Conservation (phyloP, 2,329 filamentous ascomycete species). For the Macroventuria anomochaeta region DNA sequence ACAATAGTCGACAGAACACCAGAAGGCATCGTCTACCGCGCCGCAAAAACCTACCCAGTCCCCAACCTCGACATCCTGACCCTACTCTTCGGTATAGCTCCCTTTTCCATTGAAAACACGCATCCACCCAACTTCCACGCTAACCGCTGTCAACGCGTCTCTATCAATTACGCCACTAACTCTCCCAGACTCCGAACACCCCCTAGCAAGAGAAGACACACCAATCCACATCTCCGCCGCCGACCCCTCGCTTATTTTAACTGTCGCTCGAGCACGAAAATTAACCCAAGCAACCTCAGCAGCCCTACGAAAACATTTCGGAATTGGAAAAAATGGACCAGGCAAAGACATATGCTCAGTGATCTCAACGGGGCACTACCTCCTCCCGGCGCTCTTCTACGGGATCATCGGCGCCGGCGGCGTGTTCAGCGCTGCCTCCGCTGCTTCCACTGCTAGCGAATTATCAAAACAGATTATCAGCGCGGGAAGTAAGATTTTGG, state of each 20-base stretch:
- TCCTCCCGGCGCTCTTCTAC: slow-evolving; percentile 62
- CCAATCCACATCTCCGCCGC: slow-evolving; percentile 64
- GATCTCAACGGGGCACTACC: slow-evolving; percentile 63
- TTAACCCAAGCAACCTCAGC: slow-evolving; percentile 62
- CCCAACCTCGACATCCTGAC: slow-evolving; percentile 52
- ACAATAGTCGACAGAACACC: slow-evolving; percentile 44
- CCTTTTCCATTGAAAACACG: too few species aligned
- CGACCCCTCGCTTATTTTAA: slow-evolving; percentile 61
- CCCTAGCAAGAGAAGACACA: slow-evolving; percentile 55
- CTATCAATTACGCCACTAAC: too few species aligned
- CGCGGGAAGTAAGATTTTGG: slow-evolving; percentile 52
- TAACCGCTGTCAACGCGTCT: too few species aligned
- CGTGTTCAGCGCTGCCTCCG: slow-evolving; percentile 63
- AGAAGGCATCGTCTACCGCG: slow-evolving; percentile 40
- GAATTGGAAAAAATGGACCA: slow-evolving; percentile 58
- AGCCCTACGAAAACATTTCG: slow-evolving; percentile 61
- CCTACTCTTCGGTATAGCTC: slow-evolving; percentile 50
- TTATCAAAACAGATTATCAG: slow-evolving; percentile 57
- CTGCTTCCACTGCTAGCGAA: slow-evolving; percentile 59
- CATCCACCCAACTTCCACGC: too few species aligned
- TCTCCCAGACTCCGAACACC: slow-evolving; percentile 36
- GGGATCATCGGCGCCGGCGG: slow-evolving; percentile 65
- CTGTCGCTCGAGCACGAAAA: slow-evolving; percentile 57
- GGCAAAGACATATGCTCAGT: slow-evolving; percentile 60
- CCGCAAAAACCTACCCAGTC: slow-evolving; percentile 40